phyloP scores from a whole-genome alignment of 805 yeast genomes.

The Komagataella populi region DNA sequence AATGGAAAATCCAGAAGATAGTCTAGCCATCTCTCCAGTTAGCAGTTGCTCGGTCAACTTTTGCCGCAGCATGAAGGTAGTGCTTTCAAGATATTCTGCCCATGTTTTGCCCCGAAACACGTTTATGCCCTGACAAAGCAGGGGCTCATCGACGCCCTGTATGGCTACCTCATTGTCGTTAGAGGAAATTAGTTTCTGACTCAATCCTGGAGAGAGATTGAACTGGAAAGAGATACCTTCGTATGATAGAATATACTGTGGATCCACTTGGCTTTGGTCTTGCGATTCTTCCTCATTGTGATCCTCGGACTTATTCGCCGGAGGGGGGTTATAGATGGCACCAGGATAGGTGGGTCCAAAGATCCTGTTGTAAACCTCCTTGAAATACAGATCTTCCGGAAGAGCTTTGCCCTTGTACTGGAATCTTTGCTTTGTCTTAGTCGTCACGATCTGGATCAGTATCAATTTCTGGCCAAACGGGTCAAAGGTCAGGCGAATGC shows the following conservation, averaged over 20 bases:
- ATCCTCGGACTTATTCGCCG: slow-evolving; percentile 3
- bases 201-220: slow-evolving; percentile 10
- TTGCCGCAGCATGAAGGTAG: background rate
- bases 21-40: background rate
- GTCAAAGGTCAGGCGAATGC: slow-evolving; percentile 14
- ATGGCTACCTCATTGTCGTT: background rate
- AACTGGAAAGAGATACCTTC: slow-evolving; percentile 45
- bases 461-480: slow-evolving; percentile 11
- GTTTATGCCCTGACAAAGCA: background rate
- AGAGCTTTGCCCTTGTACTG: background rate
- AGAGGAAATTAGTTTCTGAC: slow-evolving; percentile 1
- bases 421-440: background rate
- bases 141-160: background rate
- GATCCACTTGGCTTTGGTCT: background rate
- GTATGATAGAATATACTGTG: slow-evolving; percentile 31
- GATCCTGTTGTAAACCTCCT: slow-evolving; percentile 35
- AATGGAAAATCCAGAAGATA: background rate
- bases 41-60: background rate
- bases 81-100: background rate
- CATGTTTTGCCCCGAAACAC: background rate
- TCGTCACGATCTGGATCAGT: slow-evolving; percentile 10
- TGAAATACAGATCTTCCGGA: slow-evolving; percentile 15
- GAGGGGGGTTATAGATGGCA: slow-evolving; percentile 11
- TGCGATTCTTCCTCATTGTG: background rate
- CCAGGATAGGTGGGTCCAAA: slow-evolving; percentile 60